Evolutionary conservation across 352 stramenopile species (phyloP).

Genomic region (Pythium vanterpoolii): DNA sequence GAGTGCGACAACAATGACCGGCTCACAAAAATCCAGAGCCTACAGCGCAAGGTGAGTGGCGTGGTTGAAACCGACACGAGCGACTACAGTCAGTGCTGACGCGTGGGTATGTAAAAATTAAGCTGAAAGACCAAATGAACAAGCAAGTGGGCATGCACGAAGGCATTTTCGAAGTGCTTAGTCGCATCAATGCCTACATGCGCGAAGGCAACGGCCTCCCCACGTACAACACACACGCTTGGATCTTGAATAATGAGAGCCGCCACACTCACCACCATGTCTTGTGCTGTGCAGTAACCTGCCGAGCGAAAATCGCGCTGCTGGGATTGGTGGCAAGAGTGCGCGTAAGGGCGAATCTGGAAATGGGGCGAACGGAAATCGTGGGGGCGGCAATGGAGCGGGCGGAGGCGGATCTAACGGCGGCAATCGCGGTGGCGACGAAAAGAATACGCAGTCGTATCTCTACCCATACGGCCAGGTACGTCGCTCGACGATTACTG

Average conservation of each 20-base stretch:
- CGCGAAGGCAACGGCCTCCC: conserved; percentile 73
- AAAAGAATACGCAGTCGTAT: conserved; percentile 76
- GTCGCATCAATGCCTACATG: conserved; percentile 75
- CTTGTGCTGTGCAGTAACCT: conserved; percentile 46
- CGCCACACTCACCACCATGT: not conserved
- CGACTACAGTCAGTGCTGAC: not conserved
- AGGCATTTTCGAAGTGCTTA: conserved; percentile 81
- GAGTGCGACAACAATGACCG: conserved; percentile 89
- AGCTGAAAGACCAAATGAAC: conserved; percentile 90
- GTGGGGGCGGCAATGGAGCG: conserved; percentile 22
- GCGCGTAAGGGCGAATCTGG: conserved; percentile 32
- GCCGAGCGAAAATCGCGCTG: conserved; percentile 82
- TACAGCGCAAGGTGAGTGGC: conserved; percentile 65
- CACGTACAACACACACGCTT: conserved; percentile 25
- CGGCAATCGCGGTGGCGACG: conserved; percentile 38
- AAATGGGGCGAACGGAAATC: conserved; percentile 36
- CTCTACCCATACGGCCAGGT: conserved; percentile 80
- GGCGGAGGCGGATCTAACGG: conserved; percentile 28
- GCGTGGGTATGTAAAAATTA: not conserved
- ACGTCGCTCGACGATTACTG: conserved; percentile 1
- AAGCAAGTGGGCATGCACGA: conserved; percentile 80
- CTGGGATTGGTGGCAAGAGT: conserved; percentile 71
- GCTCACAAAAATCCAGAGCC: conserved; percentile 62
- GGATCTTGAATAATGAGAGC: not conserved
- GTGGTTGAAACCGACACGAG: not conserved